Percentiles rank a stretch among this genome's conserved stretches.
Conservation (phyloP, 164 flowering plant genomes). For the Paratinospora sagittata region DNA sequence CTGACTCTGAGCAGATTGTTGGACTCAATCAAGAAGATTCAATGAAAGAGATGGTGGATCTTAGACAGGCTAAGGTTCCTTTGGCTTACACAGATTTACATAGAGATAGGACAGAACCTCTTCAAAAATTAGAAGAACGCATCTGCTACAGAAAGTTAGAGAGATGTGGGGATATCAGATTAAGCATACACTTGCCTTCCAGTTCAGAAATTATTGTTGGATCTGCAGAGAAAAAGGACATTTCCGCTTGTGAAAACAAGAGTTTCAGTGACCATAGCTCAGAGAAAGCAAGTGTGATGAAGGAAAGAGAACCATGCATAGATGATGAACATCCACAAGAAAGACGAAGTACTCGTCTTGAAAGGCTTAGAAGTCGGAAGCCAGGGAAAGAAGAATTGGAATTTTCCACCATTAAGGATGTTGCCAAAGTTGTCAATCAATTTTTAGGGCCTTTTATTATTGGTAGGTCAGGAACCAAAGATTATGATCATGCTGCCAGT, state of each 20-base stretch:
- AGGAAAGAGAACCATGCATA: constrained; percentile 45
- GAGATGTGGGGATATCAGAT: constrained; percentile 42
- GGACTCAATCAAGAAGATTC: constrained; percentile 13
- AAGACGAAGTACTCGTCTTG: constrained; percentile 88
- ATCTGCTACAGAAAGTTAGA: constrained; percentile 14
- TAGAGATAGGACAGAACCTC: neutral
- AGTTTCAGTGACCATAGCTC: constrained; percentile 23
- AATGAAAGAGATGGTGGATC: constrained; percentile 12
- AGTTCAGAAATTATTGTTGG: constrained; percentile 28
- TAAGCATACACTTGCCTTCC: constrained; percentile 48
- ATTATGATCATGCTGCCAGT: constrained; percentile 22
- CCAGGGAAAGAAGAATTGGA: constrained; percentile 83
- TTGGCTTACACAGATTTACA: neutral
- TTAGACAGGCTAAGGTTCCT: constrained; percentile 14
- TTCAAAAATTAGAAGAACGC: constrained; percentile 12
- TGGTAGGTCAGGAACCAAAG: constrained; percentile 27
- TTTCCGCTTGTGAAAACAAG: constrained; percentile 23
- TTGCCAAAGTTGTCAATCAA: constrained; percentile 49
- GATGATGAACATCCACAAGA: constrained; percentile 82
- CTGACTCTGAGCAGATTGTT: constrained; percentile 36
- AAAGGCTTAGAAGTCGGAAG: constrained; percentile 79
- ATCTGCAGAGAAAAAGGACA: constrained; percentile 26
- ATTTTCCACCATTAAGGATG: constrained; percentile 46
- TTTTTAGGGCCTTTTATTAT: constrained; percentile 59
- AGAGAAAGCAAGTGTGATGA: constrained; percentile 29